Evolutionary conservation across 345 rosid species (phyloP).

Genomic region (Camelina neglecta): DNA sequence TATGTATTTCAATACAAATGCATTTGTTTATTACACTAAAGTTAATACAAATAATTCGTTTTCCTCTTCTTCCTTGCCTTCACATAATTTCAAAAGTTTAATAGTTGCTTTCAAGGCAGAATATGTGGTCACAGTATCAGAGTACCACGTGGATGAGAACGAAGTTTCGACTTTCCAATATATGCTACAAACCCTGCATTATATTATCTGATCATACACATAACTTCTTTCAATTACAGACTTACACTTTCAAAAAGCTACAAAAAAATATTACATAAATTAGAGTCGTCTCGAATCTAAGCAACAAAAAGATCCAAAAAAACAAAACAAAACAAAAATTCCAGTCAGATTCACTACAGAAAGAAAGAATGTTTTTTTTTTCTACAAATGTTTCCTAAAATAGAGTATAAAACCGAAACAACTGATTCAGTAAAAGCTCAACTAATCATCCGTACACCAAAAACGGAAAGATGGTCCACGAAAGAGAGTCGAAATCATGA

Average conservation of each 20-base stretch:
- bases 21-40: neutral
- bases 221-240: neutral
- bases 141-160: constrained; percentile 9
- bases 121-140: neutral
- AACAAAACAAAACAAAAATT: neutral
- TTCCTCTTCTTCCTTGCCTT: neutral
- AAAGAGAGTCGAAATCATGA: neutral
- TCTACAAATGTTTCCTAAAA: neutral
- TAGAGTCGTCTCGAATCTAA: neutral
- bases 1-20: neutral
- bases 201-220: neutral
- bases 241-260: neutral
- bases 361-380: neutral
- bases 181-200: neutral
- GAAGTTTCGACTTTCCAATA: neutral
- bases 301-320: neutral
- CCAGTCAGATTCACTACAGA: neutral
- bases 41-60: neutral
- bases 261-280: neutral
- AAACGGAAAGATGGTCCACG: neutral
- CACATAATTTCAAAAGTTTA: neutral
- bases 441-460: neutral
- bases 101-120: neutral
- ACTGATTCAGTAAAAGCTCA: neutral
- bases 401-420: neutral